Base-by-base conservation (phyloP, 768 basidiomycete genomes). In the Saitozyma podzolica region DNA sequence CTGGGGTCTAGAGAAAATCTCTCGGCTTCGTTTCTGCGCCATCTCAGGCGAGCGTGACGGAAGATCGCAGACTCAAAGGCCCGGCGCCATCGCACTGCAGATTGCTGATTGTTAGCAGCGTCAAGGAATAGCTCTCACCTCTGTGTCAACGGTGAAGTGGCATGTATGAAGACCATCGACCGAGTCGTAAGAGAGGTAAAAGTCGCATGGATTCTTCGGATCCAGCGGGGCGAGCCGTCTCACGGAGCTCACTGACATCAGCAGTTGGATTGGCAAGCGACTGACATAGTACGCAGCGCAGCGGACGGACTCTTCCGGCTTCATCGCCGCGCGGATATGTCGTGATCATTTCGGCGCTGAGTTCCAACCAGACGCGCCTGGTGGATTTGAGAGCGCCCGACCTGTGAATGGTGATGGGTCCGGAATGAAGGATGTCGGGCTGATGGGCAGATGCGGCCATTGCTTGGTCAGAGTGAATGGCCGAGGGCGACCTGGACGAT, bases 331-430 rank as follows among this genome's bases (percentile, higher is more conserved):
- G 85, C 0, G 83, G 81, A 66, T 84, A 88, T 0, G 82, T 80
- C 61, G 85, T 85, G 41, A 87, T 61, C 84, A 87, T 86, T 61
- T 88, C 87, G 48, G 83, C 80, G 0, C 83, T 83, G 14, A 89
- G 76, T 68, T 88, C 87, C 72, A 88, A 64, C 87, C 87, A 88
- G 6, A 87, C 78, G 29, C 85, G 82, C 37, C 78, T 79, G 61
- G 84, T 83, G 11, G 41, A 42, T 7, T 43, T 59, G n/a, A 76
- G 56, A 1, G 58, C 42, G 4, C 68, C 64, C 9, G 64, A 48
- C 16, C 80, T 66, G 56, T 81, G 83, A 39, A 85, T 75, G 0
- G 83, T 78, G 4, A 83, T 84, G 1, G 85, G 76, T 0, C 86
- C 87, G 13, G 83, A 66, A 68, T 83, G 84, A 50, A 88, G 76